Evolutionary conservation across 306 rosid genomes (phyloP).

Genomic region (Quercus alba): DNA sequence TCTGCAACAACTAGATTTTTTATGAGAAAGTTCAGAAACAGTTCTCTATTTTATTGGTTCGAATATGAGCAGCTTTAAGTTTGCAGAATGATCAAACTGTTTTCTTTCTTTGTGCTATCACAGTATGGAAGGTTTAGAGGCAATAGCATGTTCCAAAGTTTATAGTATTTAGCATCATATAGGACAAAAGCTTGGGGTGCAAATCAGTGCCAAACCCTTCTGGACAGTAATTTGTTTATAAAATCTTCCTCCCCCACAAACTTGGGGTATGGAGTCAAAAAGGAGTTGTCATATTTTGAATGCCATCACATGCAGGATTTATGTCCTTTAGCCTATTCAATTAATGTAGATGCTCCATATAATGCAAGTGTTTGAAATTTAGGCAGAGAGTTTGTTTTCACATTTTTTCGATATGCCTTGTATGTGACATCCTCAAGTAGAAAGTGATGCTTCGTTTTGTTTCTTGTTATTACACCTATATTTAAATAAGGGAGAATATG

Average conservation of each 20-base stretch:
- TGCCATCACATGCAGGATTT: not conserved
- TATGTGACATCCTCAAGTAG: conserved; percentile 4
- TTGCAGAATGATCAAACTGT: not conserved
- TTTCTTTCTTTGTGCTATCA: not conserved
- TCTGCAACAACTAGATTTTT: not conserved
- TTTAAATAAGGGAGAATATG: conserved; percentile 18
- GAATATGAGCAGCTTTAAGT: not conserved
- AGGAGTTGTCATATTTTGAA: not conserved
- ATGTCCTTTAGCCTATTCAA: not conserved
- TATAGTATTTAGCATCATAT: not conserved
- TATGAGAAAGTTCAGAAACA: not conserved
- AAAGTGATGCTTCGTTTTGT: conserved; percentile 14
- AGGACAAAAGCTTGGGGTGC: not conserved
- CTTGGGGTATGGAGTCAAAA: not conserved
- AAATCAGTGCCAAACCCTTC: not conserved
- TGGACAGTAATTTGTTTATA: not conserved
- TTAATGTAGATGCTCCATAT: not conserved
- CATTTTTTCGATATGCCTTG: conserved; percentile 19
- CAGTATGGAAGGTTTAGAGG: not conserved
- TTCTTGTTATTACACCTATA: conserved; percentile 14
- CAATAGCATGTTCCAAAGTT: not conserved
- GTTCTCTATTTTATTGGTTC: not conserved
- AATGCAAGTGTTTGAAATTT: conserved; percentile 11
- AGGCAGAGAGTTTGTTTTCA: conserved; percentile 5
- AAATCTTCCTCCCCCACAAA: not conserved